These are phyloP conservation scores for Suhomyces tanzawaensis DNA, from an alignment of 805 yeast genomes.

Conservation along the genomic window DNA sequence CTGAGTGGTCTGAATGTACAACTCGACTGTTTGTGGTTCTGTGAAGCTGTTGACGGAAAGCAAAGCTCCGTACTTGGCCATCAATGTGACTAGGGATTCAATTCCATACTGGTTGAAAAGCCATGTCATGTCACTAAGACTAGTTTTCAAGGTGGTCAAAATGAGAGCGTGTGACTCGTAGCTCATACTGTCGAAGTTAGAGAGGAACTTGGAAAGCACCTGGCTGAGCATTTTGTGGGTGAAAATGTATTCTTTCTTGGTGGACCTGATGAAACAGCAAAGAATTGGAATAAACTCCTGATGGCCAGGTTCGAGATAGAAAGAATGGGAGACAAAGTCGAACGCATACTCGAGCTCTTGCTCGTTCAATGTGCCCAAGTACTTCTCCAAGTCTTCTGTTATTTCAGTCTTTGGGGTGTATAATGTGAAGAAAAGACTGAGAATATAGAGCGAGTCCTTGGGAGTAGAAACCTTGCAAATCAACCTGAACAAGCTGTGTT, in stretches of 20 bases:
- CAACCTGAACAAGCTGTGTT: slow-evolving; percentile 26
- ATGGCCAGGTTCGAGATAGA: background rate
- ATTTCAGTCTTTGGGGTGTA: background rate
- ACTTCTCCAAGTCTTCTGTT: background rate
- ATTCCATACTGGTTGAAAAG: slow-evolving; percentile 61
- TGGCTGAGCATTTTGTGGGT: slow-evolving; percentile 12
- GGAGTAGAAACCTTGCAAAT: slow-evolving; percentile 16
- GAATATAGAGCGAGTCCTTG: slow-evolving; percentile 13
- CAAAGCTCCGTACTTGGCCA: slow-evolving; percentile 23
- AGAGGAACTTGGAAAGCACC: background rate
- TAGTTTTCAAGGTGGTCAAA: slow-evolving; percentile 29
- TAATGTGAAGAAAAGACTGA: slow-evolving; percentile 15
- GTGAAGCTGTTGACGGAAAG: slow-evolving; percentile 2
- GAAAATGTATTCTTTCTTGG: slow-evolving; percentile 22
- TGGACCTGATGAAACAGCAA: slow-evolving; percentile 13
- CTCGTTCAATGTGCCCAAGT: slow-evolving; percentile 1
- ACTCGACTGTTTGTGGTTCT: slow-evolving; percentile 16
- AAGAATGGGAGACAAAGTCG: slow-evolving; percentile 16
- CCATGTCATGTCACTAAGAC: slow-evolving; percentile 54
- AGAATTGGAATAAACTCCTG: slow-evolving; percentile 11
- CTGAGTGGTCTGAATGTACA: slow-evolving; percentile 43
- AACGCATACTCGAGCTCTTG: slow-evolving; percentile 13
- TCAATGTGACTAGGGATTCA: slow-evolving; percentile 50
- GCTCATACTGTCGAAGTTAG: background rate
- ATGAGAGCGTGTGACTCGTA: slow-evolving; percentile 7